These are phyloP conservation scores for Scalesia atractyloides DNA, from an alignment of 129 eudicot genomes.

Conservation along the genomic window DNA sequence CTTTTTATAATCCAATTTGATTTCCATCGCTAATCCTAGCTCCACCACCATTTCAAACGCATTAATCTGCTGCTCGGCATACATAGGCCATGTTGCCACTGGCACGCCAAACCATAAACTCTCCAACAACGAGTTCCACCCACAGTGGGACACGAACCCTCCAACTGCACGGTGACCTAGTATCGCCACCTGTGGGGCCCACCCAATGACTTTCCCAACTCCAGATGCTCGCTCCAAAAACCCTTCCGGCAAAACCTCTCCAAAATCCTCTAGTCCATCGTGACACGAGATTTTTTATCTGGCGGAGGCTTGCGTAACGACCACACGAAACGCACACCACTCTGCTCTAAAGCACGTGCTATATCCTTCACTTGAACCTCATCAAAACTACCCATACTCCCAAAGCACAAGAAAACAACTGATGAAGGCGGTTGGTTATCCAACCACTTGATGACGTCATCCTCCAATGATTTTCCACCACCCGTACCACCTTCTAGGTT, in stretches of 20 bases:
- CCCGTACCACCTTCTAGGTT: not conserved
- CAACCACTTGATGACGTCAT: conserved; percentile 33
- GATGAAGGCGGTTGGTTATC: conserved; percentile 43
- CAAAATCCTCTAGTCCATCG: conserved; percentile 29
- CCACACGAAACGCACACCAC: conserved; percentile 55
- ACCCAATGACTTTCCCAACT: conserved; percentile 52
- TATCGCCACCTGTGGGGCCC: conserved; percentile 63
- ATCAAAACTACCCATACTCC: conserved; percentile 52
- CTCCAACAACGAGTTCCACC: conserved; percentile 69
- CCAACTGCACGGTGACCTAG: conserved; percentile 49
- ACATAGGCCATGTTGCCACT: conserved; percentile 41
- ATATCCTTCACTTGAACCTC: conserved; percentile 53
- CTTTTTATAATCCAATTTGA: conserved; percentile 40
- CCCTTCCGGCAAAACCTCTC: conserved; percentile 45
- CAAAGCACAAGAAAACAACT: conserved; percentile 57
- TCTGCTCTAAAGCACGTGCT: conserved; percentile 45
- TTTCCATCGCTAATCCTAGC: conserved; percentile 48
- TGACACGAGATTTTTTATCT: not conserved
- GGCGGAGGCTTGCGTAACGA: conserved; percentile 39
- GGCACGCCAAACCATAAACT: conserved; percentile 63
- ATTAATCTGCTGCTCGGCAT: conserved; percentile 50
- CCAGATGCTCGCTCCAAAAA: conserved; percentile 47
- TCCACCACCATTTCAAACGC: conserved; percentile 52
- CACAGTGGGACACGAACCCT: conserved; percentile 61
- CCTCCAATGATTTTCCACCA: not conserved